phyloP scores from a whole-genome alignment of 1,139 yeast genomes.

The Waltiozyma sp. region DNA sequence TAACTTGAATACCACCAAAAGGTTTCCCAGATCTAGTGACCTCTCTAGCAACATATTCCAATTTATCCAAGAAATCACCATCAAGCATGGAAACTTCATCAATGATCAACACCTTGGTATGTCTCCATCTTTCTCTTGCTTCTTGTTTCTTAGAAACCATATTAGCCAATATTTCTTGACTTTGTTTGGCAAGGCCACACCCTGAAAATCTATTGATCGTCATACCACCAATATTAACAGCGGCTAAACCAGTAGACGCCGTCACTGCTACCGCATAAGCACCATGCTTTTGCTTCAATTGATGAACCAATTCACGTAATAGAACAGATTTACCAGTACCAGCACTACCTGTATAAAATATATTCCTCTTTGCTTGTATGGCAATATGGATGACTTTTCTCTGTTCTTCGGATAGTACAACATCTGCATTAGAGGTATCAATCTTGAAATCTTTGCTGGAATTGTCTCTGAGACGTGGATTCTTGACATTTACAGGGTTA shows the following conservation, averaged over 20 bases:
- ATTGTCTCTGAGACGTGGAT: background rate
- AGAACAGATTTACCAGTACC: constrained; percentile 91
- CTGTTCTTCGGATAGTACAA: constrained; percentile 34
- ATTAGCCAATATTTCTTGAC: constrained; percentile 26
- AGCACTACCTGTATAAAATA: constrained; percentile 88
- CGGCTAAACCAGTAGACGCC: constrained; percentile 90
- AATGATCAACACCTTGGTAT: constrained; percentile 51
- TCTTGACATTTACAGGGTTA: background rate
- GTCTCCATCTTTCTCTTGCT: constrained; percentile 44
- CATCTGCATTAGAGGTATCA: background rate
- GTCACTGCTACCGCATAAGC: constrained; percentile 57
- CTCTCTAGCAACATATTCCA: constrained; percentile 47
- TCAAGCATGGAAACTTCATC: constrained; percentile 85
- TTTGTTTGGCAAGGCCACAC: constrained; percentile 32
- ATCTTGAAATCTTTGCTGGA: background rate
- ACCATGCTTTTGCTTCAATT: constrained; percentile 36
- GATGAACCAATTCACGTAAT: constrained; percentile 56
- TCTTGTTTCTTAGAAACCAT: constrained; percentile 36
- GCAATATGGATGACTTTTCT: constrained; percentile 38
- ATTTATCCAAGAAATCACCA: constrained; percentile 51
- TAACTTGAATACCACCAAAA: constrained; percentile 76
- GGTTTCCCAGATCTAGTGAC: constrained; percentile 38
- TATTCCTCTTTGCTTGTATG: constrained; percentile 35
- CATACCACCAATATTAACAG: constrained; percentile 75
- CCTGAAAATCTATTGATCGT: constrained; percentile 76